phyloP scores from a whole-genome alignment of 1,284 basidiomycete genomes.

The Cryptococcus amylolentus region DNA sequence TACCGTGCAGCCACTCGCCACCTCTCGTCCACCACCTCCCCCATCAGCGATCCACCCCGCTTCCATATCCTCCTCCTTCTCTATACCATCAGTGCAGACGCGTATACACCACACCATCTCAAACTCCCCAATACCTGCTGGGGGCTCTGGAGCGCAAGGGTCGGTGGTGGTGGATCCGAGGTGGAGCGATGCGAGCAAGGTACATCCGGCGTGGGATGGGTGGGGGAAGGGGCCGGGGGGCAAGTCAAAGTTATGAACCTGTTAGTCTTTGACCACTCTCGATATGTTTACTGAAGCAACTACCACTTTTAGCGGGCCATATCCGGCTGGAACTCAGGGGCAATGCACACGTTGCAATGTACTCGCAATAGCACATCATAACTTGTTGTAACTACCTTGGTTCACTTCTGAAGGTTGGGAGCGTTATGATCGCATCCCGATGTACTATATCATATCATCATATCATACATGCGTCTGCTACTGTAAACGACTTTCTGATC shows the following conservation, averaged over 20 bases:
- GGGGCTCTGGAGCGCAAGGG: constrained; percentile 12
- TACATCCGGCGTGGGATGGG: constrained; percentile 30
- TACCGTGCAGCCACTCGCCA: not conserved
- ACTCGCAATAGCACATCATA: not conserved
- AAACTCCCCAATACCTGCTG: not conserved
- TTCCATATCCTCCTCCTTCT: constrained; percentile 14
- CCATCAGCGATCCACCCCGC: constrained; percentile 10
- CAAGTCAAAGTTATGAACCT: constrained; percentile 9
- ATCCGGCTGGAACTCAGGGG: not conserved
- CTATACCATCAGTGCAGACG: constrained; percentile 10
- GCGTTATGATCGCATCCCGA: not conserved
- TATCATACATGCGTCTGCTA: not conserved
- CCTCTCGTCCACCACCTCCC: not conserved
- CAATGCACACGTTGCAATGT: not conserved
- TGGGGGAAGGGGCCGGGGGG: constrained; percentile 15
- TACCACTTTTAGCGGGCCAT: not conserved
- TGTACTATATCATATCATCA: constrained; percentile 1
- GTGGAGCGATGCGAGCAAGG: constrained; percentile 21
- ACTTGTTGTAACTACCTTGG: not conserved
- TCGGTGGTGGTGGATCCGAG: constrained; percentile 13
- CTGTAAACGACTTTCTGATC: not conserved
- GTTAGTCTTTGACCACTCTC: not conserved
- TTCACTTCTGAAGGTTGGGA: not conserved
- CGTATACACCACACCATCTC: constrained; percentile 4
- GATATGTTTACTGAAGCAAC: not conserved